phyloP scores from a whole-genome alignment of 495 filamentous ascomycete species.

The Wilcoxina mikolae region DNA sequence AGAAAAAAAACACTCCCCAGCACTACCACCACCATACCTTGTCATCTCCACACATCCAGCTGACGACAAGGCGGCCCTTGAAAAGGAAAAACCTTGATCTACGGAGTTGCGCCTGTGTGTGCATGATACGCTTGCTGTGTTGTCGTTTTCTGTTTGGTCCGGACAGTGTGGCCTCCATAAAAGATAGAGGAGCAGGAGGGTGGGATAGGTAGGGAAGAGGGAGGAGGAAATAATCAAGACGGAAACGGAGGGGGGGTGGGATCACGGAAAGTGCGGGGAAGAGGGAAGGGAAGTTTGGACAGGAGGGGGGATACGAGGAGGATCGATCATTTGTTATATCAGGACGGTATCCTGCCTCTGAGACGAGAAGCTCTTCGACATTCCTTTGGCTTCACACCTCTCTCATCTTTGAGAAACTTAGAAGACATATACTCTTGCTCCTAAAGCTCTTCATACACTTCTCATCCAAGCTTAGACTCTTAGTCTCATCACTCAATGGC shows the following conservation, averaged over 20 bases:
- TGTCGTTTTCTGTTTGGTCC: slow-evolving; percentile 26
- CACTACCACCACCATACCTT: too few relatives aligned
- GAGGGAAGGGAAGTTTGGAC: slow-evolving; percentile 9
- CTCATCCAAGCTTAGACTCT: background rate
- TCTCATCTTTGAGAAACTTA: slow-evolving; percentile 6
- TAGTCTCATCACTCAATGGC: slow-evolving; percentile 24
- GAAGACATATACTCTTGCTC: background rate
- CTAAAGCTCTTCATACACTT: slow-evolving; percentile 8
- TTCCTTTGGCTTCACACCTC: slow-evolving; percentile 6
- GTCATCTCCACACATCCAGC: too few relatives aligned
- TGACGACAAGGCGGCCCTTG: too few relatives aligned
- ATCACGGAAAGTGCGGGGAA: background rate
- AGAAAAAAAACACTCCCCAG: too few relatives aligned
- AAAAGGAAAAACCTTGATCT: too few relatives aligned
- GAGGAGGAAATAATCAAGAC: slow-evolving; percentile 12
- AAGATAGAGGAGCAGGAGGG: background rate
- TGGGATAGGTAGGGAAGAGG: slow-evolving; percentile 6
- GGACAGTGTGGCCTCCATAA: background rate
- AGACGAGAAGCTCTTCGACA: slow-evolving; percentile 9
- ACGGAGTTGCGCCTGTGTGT: slow-evolving; percentile 11
- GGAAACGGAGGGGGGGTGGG: background rate
- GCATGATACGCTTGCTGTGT: slow-evolving; percentile 23
- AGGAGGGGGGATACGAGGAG: slow-evolving; percentile 9
- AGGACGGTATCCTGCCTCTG: slow-evolving; percentile 15
- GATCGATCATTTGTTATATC: slow-evolving; percentile 19